Conservation (phyloP, 225 moss, liverwort and hornwort genomes). For the Marchantia paleacea region DNA sequence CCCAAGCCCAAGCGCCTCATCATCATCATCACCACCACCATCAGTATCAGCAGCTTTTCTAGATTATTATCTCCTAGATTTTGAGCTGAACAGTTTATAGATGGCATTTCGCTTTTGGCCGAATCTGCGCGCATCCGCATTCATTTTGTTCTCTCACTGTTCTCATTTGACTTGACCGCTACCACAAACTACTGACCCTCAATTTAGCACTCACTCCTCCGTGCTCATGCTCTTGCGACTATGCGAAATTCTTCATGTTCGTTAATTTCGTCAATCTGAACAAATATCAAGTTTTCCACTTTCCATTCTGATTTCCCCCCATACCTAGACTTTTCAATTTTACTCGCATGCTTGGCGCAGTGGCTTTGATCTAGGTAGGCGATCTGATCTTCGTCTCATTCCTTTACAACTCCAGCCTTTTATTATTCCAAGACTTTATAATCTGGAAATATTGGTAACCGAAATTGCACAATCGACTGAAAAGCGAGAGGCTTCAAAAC, state of each 20-base stretch:
- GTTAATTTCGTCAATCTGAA: too few relatives aligned
- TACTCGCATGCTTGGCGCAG: neutral
- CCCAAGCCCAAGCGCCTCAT: too few relatives aligned
- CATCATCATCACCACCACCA: neutral
- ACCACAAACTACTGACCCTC: too few relatives aligned
- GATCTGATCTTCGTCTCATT: too few relatives aligned
- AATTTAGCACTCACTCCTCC: neutral
- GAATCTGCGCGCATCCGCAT: neutral
- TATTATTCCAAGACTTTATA: too few relatives aligned
- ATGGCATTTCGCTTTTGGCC: neutral
- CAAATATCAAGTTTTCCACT: neutral
- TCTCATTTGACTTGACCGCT: neutral
- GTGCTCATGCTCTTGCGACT: neutral
- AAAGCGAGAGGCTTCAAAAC: too few relatives aligned
- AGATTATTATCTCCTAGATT: neutral
- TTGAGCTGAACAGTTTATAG: neutral
- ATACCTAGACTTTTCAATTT: neutral
- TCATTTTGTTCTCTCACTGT: neutral
- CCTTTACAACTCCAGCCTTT: too few relatives aligned
- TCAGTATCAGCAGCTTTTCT: neutral
- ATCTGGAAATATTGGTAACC: too few relatives aligned
- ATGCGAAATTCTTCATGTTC: too few relatives aligned
- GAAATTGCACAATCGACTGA: too few relatives aligned
- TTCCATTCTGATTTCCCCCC: too few relatives aligned
- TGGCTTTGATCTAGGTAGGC: too few relatives aligned